phyloP scores from a whole-genome alignment of 78 protist species.

The slime mould (Dictyostelium discoideum) region DNA sequence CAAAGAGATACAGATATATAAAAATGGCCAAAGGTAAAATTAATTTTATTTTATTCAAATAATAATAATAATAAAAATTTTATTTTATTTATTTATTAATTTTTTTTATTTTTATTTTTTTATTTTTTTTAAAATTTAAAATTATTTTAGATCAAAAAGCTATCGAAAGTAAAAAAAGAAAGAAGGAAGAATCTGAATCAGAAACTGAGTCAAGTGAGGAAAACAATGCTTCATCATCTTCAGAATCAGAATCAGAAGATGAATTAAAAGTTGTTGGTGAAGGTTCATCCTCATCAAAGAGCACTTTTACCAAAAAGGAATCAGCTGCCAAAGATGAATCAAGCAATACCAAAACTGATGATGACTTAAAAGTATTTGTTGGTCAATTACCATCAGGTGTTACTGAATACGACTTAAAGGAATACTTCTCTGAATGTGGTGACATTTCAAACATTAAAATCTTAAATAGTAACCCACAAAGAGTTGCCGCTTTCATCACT shows the following conservation, averaged over 20 bases:
- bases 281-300: neutral
- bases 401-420: neutral
- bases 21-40: constrained; percentile 30
- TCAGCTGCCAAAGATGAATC: neutral
- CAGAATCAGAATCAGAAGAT: constrained; percentile 18
- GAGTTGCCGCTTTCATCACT: constrained; percentile 13
- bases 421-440: neutral
- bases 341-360: neutral
- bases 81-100: neutral
- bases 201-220: constrained; percentile 19
- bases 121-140: neutral
- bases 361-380: constrained; percentile 16
- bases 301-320: neutral
- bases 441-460: neutral
- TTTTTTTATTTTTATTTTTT: no score
- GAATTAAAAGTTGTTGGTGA: constrained; percentile 9
- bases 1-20: neutral
- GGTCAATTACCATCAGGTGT: constrained; percentile 17
- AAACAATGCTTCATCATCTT: neutral
- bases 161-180: constrained; percentile 28
- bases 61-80: no score
- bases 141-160: neutral
- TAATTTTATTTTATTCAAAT: neutral
- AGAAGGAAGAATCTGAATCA: constrained; percentile 38
- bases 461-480: neutral